These are phyloP conservation scores for Tranzscheliella williamsii DNA, from an alignment of 1,284 basidiomycete genomes.

Conservation along the genomic window DNA sequence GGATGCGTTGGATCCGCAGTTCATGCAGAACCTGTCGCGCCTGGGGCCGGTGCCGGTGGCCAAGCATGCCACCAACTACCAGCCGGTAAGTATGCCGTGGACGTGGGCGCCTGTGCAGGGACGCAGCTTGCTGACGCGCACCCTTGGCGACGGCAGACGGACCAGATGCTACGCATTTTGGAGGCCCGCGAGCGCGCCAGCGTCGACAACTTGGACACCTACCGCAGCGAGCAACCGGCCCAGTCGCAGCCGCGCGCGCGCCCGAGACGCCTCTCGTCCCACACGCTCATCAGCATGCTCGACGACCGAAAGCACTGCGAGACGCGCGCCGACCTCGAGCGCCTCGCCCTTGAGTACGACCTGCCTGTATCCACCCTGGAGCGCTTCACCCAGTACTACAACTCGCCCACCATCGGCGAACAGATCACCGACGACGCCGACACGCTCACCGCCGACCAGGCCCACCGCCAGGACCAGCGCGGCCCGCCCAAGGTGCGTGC, in stretches of 20 bases:
- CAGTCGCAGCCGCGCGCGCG: neutral
- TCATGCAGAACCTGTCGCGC: constrained; percentile 32
- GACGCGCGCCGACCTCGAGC: constrained; percentile 25
- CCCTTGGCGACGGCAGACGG: constrained; percentile 20
- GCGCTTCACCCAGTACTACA: constrained; percentile 27
- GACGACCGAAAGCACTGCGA: constrained; percentile 44
- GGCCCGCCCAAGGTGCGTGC: constrained; percentile 23
- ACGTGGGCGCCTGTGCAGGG: too few relatives aligned
- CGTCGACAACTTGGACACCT: constrained; percentile 13
- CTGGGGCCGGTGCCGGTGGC: constrained; percentile 38
- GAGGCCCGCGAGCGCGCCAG: constrained; percentile 29
- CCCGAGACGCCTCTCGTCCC: constrained; percentile 13
- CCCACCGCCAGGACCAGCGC: constrained; percentile 21
- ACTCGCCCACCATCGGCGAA: constrained; percentile 42
- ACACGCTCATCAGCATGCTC: constrained; percentile 27
- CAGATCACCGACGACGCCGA: constrained; percentile 19
- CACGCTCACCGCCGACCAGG: constrained; percentile 14
- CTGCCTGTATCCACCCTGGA: constrained; percentile 26
- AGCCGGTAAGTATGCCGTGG: constrained; percentile 16
- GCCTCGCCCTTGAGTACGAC: constrained; percentile 40
- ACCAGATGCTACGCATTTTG: constrained; percentile 42
- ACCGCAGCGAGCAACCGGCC: constrained; percentile 1
- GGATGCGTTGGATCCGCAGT: constrained; percentile 40
- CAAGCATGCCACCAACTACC: constrained; percentile 33
- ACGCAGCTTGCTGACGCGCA: too few relatives aligned